Evolutionary conservation across 768 basidiomycete species (phyloP).

Genomic region (Pleurotus tuber-regium): DNA sequence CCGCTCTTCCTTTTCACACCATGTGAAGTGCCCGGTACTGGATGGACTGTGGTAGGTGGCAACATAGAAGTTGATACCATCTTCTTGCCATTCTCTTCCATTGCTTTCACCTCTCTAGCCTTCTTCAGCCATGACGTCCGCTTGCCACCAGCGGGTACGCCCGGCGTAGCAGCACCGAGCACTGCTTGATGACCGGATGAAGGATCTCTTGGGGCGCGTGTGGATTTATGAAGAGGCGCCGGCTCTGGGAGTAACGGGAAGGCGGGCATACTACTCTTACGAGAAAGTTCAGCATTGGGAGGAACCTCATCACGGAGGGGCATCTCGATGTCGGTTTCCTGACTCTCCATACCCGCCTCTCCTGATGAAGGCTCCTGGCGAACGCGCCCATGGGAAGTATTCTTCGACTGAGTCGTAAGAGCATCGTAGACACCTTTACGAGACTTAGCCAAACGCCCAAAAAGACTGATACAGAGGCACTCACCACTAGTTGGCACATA

Average conservation of each 20-base stretch:
- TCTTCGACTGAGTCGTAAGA: background rate
- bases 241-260: conserved; percentile 71
- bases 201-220: conserved; percentile 47
- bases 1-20: conserved; percentile 67
- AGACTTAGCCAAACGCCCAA: too few species aligned
- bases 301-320: conserved; percentile 34
- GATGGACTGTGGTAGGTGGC: background rate
- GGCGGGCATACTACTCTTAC: conserved; percentile 39
- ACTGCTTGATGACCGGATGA: conserved; percentile 25
- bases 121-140: conserved; percentile 82
- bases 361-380: too few species aligned
- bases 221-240: conserved; percentile 62
- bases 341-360: too few species aligned
- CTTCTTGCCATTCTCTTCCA: conserved; percentile 51
- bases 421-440: background rate
- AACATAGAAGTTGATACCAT: conserved; percentile 12
- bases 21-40: conserved; percentile 13
- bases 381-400: too few species aligned
- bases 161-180: conserved; percentile 26
- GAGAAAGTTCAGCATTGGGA: conserved; percentile 12
- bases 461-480: background rate
- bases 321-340: conserved; percentile 23
- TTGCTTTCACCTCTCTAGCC: conserved; percentile 69
- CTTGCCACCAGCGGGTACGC: conserved; percentile 46
- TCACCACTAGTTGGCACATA: conserved; percentile 9